Conservation (phyloP, 2,329 filamentous ascomycete species). For the Colletotrichum musicola region DNA sequence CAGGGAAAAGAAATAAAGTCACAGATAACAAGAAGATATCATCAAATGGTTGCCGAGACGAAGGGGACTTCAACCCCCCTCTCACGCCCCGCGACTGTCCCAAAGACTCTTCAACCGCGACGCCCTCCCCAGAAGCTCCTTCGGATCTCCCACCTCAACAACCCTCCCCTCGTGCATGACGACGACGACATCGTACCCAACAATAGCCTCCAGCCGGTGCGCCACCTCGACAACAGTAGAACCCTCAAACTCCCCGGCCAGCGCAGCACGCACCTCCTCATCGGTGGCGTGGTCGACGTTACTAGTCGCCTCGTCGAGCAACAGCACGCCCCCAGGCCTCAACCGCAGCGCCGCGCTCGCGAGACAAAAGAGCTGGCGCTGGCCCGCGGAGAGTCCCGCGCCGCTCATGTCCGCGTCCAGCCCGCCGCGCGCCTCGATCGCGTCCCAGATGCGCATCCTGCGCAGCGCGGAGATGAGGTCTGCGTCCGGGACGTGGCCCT, state of each 20-base stretch:
- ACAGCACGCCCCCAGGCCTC: conserved; percentile 46
- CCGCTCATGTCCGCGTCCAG: conserved; percentile 51
- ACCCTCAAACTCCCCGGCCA: conserved; percentile 42
- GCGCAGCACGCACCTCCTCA: conserved; percentile 41
- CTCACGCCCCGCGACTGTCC: conserved; percentile 40
- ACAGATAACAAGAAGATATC: too few relatives aligned
- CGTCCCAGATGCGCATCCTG: conserved; percentile 56
- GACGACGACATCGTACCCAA: conserved; percentile 45
- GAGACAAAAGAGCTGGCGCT: conserved; percentile 62
- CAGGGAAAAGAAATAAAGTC: not conserved
- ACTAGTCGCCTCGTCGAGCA: conserved; percentile 50
- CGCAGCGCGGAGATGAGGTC: conserved; percentile 56
- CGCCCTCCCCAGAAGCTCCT: conserved; percentile 41
- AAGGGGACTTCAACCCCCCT: not conserved
- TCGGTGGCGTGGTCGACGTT: conserved; percentile 48
- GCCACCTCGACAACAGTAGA: conserved; percentile 48
- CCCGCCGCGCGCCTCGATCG: conserved; percentile 52
- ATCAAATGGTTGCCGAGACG: not conserved
- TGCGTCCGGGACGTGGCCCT: conserved; percentile 48
- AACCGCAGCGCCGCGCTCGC: conserved; percentile 59
- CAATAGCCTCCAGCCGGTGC: conserved; percentile 46
- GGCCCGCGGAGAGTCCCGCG: conserved; percentile 55
- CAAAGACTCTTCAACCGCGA: conserved; percentile 44
- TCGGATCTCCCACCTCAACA: conserved; percentile 44
- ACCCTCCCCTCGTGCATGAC: conserved; percentile 47